Conservation (phyloP, 768 basidiomycete species). For the Macrolepiota fuliginosa region DNA sequence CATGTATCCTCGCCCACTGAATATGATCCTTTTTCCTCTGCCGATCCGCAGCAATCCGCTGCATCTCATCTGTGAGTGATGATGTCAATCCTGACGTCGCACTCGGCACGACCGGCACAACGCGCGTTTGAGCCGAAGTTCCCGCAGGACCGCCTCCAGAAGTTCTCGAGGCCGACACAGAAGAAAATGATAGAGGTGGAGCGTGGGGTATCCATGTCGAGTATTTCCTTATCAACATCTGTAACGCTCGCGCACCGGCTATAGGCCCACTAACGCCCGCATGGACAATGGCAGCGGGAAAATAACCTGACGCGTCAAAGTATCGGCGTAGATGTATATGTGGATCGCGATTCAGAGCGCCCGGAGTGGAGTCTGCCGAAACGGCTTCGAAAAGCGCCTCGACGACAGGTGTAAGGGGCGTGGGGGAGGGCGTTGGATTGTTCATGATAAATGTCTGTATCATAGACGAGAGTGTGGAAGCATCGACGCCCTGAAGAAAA, state of each 20-base stretch:
- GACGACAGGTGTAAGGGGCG: conserved; percentile 48
- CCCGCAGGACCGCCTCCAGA: background rate
- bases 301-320: conserved; percentile 29
- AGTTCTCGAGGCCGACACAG: conserved; percentile 14
- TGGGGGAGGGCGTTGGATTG: conserved; percentile 46
- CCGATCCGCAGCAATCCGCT: conserved; percentile 57
- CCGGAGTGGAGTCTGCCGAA: conserved; percentile 31
- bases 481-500: conserved; percentile 46
- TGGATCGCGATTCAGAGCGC: conserved; percentile 34
- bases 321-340: conserved; percentile 40
- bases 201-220: conserved; percentile 48
- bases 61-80: conserved; percentile 58
- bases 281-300: conserved; percentile 45
- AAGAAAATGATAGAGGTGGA: conserved; percentile 10
- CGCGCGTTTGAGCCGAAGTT: background rate
- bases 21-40: conserved; percentile 63
- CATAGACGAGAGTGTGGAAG: conserved; percentile 49
- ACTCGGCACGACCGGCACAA: conserved; percentile 12
- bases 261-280: conserved; percentile 54
- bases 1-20: conserved; percentile 67
- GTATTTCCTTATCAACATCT: conserved; percentile 56
- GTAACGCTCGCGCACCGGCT: conserved; percentile 55
- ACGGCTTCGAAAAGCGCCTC: conserved; percentile 56
- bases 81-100: conserved; percentile 21
- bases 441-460: conserved; percentile 47